These are phyloP conservation scores for Albizia julibrissin DNA, from an alignment of 306 rosid species.

Conservation along the genomic window DNA sequence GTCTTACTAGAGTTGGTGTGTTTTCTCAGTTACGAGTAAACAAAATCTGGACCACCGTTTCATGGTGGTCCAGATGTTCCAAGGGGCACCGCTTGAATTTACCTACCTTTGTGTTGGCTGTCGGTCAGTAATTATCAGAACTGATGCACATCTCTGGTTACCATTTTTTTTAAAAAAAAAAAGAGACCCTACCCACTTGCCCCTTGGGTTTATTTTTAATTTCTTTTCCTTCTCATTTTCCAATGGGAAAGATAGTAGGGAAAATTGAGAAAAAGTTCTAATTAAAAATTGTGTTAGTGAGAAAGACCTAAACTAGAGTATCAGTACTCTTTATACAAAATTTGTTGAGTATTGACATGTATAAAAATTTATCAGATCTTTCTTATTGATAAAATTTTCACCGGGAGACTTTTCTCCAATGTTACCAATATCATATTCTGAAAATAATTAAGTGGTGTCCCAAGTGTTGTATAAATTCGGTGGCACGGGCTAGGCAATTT, in stretches of 20 bases:
- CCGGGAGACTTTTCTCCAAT: too few species aligned
- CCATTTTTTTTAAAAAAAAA: background rate
- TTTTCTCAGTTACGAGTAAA: constrained; percentile 14
- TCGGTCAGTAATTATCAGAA: constrained; percentile 20
- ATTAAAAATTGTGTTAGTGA: too few species aligned
- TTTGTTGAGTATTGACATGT: too few species aligned
- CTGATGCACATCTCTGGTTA: background rate
- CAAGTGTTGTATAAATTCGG: background rate
- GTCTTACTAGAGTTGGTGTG: constrained; percentile 31
- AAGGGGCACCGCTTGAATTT: constrained; percentile 19
- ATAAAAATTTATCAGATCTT: too few species aligned
- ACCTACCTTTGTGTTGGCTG: constrained; percentile 9
- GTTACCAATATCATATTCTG: background rate
- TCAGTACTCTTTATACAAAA: too few species aligned
- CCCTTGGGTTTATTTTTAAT: background rate
- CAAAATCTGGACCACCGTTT: constrained; percentile 26
- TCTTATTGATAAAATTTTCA: too few species aligned
- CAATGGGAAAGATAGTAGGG: background rate
- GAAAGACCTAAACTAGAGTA: too few species aligned
- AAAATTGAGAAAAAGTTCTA: too few species aligned
- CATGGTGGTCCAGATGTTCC: constrained; percentile 34
- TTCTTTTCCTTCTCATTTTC: background rate
- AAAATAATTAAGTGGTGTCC: background rate
- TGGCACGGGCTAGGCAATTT: background rate
- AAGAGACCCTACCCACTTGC: background rate